Percentiles rank a stretch among this genome's conserved stretches.
Conservation (phyloP, 441 rosid species). For the Bruguiera hainesii region DNA sequence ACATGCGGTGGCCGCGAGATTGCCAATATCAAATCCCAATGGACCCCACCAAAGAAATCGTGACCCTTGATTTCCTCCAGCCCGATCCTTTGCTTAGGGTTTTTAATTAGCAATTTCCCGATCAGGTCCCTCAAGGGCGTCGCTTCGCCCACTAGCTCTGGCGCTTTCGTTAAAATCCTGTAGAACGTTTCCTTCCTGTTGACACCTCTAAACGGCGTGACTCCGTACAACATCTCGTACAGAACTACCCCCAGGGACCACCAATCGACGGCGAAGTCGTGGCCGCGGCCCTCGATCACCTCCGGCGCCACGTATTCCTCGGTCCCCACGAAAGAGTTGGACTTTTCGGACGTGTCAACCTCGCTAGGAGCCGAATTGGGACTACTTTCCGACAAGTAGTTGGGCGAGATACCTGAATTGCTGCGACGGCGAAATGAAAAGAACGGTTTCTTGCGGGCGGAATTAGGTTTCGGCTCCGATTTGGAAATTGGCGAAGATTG, state of each 20-base stretch:
- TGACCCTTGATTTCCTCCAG: conserved; percentile 60
- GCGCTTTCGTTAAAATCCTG: conserved; percentile 40
- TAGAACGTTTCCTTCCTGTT: conserved; percentile 69
- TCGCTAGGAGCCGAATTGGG: conserved; percentile 1
- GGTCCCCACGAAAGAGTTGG: conserved; percentile 88
- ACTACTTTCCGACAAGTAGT: conserved; percentile 18
- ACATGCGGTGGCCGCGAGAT: conserved; percentile 60
- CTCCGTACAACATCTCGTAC: conserved; percentile 78
- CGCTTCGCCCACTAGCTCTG: conserved; percentile 61
- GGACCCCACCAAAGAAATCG: conserved; percentile 48
- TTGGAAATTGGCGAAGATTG: conserved; percentile 14
- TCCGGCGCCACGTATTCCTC: conserved; percentile 96
- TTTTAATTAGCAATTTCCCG: conserved; percentile 47
- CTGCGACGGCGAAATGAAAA: conserved; percentile 27
- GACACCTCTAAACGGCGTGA: conserved; percentile 71
- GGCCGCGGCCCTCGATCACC: conserved; percentile 61
- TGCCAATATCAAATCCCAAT: conserved; percentile 45
- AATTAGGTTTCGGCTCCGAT: background rate
- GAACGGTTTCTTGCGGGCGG: conserved; percentile 19
- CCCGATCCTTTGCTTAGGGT: conserved; percentile 51
- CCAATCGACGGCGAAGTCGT: conserved; percentile 77
- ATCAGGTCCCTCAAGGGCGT: conserved; percentile 64
- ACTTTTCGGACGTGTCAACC: conserved; percentile 35
- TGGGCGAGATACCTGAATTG: conserved; percentile 40
- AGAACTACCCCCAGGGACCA: conserved; percentile 77